phyloP scores from a whole-genome alignment of 1,284 basidiomycete species.

The Apiotrichum gracile region DNA sequence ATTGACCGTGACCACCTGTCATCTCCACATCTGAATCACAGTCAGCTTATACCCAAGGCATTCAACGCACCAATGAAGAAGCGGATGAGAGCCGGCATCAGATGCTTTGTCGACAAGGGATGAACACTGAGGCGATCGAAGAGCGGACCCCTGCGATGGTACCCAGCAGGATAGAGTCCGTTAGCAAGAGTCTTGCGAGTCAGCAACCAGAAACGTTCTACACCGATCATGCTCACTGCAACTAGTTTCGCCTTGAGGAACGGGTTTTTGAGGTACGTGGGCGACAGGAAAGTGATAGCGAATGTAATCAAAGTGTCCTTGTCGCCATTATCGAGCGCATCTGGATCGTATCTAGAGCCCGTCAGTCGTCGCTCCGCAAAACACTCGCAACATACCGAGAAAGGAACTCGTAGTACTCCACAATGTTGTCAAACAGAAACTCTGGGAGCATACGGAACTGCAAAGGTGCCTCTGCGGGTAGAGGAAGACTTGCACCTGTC shows the following conservation, averaged over 20 bases:
- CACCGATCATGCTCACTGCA: too few relatives aligned
- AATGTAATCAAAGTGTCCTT: constrained; percentile 87
- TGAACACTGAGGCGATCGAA: constrained; percentile 78
- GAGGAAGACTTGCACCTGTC: constrained; percentile 59
- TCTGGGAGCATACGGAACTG: constrained; percentile 87
- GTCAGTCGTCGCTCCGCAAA: too few relatives aligned
- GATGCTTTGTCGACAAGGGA: constrained; percentile 73
- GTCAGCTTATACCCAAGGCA: neutral
- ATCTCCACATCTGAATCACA: constrained; percentile 76
- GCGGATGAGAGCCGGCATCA: constrained; percentile 86
- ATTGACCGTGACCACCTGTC: constrained; percentile 95
- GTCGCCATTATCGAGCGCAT: constrained; percentile 72
- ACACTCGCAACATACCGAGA: too few relatives aligned
- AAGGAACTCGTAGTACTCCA: constrained; percentile 80
- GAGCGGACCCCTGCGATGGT: constrained; percentile 70
- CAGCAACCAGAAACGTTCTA: constrained; percentile 31
- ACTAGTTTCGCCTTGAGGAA: constrained; percentile 98
- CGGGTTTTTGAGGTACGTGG: constrained; percentile 97
- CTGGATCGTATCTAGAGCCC: too few relatives aligned
- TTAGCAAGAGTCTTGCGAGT: constrained; percentile 67
- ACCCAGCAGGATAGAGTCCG: constrained; percentile 69
- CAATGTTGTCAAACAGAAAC: constrained; percentile 89
- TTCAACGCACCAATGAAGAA: constrained; percentile 85
- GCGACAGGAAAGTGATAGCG: constrained; percentile 84
- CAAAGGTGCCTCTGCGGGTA: constrained; percentile 77